Percentiles rank a stretch among this genome's conserved stretches.
phyloP scores from a whole-genome alignment of 2,329 filamentous ascomycete species.

The Macroventuria anomochaeta region DNA sequence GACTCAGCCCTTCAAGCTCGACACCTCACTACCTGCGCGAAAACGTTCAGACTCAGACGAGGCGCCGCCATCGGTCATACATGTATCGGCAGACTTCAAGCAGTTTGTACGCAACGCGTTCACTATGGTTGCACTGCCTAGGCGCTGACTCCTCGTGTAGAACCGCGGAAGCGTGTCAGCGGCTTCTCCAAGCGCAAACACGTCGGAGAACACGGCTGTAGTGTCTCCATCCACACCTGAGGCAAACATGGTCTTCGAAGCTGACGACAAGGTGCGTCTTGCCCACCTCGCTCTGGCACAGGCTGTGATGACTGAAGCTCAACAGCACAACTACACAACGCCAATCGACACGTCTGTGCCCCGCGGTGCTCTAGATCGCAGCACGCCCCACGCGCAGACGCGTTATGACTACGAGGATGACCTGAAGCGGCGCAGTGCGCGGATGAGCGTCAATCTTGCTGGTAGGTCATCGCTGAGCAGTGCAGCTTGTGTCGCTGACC shows the following conservation, averaged over 20 bases:
- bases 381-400: conserved; percentile 84
- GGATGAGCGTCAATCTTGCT: conserved; percentile 77
- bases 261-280: conserved; percentile 46
- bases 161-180: conserved; percentile 39
- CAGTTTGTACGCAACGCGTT: conserved; percentile 67
- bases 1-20: conserved; percentile 51
- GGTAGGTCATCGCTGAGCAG: conserved; percentile 58
- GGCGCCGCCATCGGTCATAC: conserved; percentile 87
- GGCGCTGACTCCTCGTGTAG: conserved; percentile 40
- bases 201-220: conserved; percentile 46
- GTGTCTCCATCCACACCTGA: conserved; percentile 48
- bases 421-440: conserved; percentile 58
- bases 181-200: conserved; percentile 39
- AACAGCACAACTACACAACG: conserved; percentile 64
- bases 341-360: conserved; percentile 76
- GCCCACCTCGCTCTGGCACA: conserved; percentile 30
- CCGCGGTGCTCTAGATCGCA: conserved; percentile 59
- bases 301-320: conserved; percentile 34
- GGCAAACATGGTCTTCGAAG: conserved; percentile 46
- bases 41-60: conserved; percentile 67
- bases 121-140: conserved; percentile 37
- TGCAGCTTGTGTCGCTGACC: conserved; percentile 34
- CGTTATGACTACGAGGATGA: conserved; percentile 72
- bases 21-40: conserved; percentile 52
- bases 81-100: conserved; percentile 82